A percentile compares a stretch with the other conserved stretches of the same genome.
Conservation (phyloP, 257 asterid genomes). For the Gynochthodes officinalis region DNA sequence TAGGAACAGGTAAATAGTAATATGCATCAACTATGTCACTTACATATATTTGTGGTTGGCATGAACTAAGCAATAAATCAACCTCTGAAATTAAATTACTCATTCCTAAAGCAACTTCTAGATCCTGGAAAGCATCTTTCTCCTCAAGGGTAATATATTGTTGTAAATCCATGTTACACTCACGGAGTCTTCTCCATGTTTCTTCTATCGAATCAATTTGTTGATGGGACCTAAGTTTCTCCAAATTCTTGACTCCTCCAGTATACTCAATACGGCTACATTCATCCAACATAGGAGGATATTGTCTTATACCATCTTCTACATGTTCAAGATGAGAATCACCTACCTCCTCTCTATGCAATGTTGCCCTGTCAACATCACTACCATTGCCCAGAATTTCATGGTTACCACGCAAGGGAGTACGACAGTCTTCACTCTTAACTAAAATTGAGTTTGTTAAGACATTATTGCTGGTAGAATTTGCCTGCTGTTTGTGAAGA, state of each 20-base stretch:
- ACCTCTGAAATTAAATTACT: slow-evolving; percentile 69
- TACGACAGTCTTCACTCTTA: slow-evolving; percentile 19
- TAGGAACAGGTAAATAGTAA: neutral
- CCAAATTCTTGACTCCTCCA: slow-evolving; percentile 31
- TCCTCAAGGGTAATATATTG: slow-evolving; percentile 59
- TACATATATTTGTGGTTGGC: slow-evolving; percentile 51
- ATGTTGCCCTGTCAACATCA: slow-evolving; percentile 26
- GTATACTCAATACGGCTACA: slow-evolving; percentile 69
- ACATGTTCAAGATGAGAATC: slow-evolving; percentile 50
- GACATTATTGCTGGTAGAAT: slow-evolving; percentile 30
- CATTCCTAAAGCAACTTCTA: slow-evolving; percentile 46
- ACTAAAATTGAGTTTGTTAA: slow-evolving; percentile 24
- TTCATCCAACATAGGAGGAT: slow-evolving; percentile 70
- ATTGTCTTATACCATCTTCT: slow-evolving; percentile 41
- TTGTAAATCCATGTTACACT: slow-evolving; percentile 34
- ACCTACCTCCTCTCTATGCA: slow-evolving; percentile 52
- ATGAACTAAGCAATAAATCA: slow-evolving; percentile 60
- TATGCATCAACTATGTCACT: slow-evolving; percentile 27
- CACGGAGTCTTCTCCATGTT: slow-evolving; percentile 67
- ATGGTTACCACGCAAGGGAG: slow-evolving; percentile 25
- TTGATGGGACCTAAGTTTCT: slow-evolving; percentile 27
- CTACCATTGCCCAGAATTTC: slow-evolving; percentile 34
- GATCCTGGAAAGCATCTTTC: slow-evolving; percentile 47
- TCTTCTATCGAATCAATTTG: slow-evolving; percentile 48
- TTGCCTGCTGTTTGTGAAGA: slow-evolving; percentile 31